phyloP scores from a whole-genome alignment of 2,329 filamentous ascomycete genomes.

The Fusarium graminum region DNA sequence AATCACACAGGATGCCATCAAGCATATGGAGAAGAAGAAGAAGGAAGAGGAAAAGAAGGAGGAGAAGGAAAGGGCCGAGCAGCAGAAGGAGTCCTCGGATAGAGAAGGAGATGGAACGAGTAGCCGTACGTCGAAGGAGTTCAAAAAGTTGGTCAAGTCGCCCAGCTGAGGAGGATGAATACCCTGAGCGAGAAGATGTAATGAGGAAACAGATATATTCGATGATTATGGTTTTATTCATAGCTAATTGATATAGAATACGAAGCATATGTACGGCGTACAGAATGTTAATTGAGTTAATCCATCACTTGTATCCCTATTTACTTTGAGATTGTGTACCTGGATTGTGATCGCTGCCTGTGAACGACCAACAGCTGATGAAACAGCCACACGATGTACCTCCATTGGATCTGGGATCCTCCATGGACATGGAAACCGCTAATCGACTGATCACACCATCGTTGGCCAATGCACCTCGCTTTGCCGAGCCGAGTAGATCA shows the following conservation, averaged over 20 bases:
- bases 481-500: slow-evolving; percentile 4
- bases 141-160: slow-evolving; percentile 33
- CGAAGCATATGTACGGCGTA: slow-evolving; percentile 3
- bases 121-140: slow-evolving; percentile 22
- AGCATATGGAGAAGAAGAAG: slow-evolving; percentile 62
- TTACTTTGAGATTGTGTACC: not conserved
- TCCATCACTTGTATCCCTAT: not conserved
- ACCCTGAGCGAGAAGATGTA: not conserved
- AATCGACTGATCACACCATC: slow-evolving; percentile 20
- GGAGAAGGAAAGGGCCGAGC: slow-evolving; percentile 5
- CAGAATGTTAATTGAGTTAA: not conserved
- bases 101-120: slow-evolving; percentile 35
- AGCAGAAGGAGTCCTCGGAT: slow-evolving; percentile 10
- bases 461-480: slow-evolving; percentile 3
- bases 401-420: not conserved
- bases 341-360: not conserved
- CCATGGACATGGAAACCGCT: slow-evolving; percentile 6
- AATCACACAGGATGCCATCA: slow-evolving; percentile 72
- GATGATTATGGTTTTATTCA: slow-evolving; percentile 26
- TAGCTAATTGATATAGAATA: slow-evolving; percentile 25
- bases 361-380: not conserved
- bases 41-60: slow-evolving; percentile 46
- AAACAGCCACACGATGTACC: not conserved
- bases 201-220: slow-evolving; percentile 24
- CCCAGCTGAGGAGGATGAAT: slow-evolving; percentile 3